These are phyloP conservation scores for Hibiscus syriacus DNA, from an alignment of 345 rosid species.

Conservation along the genomic window DNA sequence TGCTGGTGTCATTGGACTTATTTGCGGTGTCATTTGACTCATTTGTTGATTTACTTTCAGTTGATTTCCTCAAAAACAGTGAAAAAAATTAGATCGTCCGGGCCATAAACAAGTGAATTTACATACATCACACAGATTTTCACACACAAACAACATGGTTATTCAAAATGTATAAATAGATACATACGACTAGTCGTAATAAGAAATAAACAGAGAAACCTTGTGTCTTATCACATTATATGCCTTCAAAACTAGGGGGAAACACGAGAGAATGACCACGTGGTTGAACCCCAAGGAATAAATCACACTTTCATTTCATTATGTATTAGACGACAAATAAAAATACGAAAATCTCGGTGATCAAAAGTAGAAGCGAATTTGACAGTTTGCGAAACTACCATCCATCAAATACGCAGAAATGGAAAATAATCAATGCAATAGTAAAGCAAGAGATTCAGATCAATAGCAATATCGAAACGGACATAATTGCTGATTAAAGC, in stretches of 20 bases:
- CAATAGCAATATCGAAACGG: not conserved
- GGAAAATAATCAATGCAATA: not conserved
- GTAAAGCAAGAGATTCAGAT: not conserved
- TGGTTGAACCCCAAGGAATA: not conserved
- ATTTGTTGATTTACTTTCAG: too few species aligned
- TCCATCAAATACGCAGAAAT: constrained; percentile 2
- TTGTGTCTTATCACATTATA: too few species aligned
- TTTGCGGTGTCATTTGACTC: too few species aligned
- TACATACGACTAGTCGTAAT: not conserved
- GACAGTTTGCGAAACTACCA: not conserved
- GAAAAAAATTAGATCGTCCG: too few species aligned
- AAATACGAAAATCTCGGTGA: not conserved
- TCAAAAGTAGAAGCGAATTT: too few species aligned
- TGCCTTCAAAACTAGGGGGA: not conserved
- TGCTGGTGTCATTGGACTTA: not conserved
- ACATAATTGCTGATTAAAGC: not conserved
- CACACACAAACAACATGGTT: too few species aligned
- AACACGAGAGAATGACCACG: not conserved
- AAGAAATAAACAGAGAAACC: not conserved
- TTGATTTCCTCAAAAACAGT: too few species aligned
- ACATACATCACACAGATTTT: too few species aligned
- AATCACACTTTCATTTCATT: not conserved
- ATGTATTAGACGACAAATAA: not conserved
- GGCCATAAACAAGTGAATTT: too few species aligned
- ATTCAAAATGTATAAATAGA: too few species aligned